Evolutionary conservation across 352 stramenopile species (phyloP).

Genomic region (Elongisporangium undulatum): DNA sequence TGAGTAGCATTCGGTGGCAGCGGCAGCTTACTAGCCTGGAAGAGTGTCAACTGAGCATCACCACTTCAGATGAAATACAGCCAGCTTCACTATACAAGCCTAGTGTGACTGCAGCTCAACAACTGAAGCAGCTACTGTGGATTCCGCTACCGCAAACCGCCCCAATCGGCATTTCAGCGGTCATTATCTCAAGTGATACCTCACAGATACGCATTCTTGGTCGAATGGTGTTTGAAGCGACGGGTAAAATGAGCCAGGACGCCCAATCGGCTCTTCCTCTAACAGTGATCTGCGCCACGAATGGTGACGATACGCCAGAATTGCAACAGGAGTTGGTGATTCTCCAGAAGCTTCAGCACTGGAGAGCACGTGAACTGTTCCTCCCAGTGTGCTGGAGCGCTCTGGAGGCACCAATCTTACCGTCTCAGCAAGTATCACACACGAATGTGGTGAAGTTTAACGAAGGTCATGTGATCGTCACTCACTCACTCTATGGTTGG

Average conservation of each 20-base stretch:
- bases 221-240: conserved; percentile 15
- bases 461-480: conserved; percentile 15
- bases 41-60: background rate
- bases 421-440: conserved; percentile 1
- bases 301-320: background rate
- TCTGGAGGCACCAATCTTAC: conserved; percentile 13
- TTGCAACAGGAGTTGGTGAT: conserved; percentile 22
- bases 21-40: background rate
- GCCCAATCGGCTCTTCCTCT: conserved; percentile 5
- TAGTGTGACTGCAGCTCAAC: conserved; percentile 5
- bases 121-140: conserved; percentile 15
- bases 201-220: background rate
- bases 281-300: conserved; percentile 11
- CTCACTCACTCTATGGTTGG: conserved; percentile 27
- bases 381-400: conserved; percentile 9
- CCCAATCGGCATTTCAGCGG: conserved; percentile 7
- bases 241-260: conserved; percentile 4
- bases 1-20: background rate
- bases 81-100: background rate
- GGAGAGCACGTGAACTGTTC: conserved; percentile 16
- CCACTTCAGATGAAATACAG: background rate
- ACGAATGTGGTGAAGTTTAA: background rate
- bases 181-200: background rate
- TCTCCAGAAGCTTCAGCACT: conserved; percentile 17
- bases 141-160: conserved; percentile 9